These are phyloP conservation scores for Hyaloscypha hepaticicola DNA, from an alignment of 495 filamentous ascomycete species.

Conservation along the genomic window DNA sequence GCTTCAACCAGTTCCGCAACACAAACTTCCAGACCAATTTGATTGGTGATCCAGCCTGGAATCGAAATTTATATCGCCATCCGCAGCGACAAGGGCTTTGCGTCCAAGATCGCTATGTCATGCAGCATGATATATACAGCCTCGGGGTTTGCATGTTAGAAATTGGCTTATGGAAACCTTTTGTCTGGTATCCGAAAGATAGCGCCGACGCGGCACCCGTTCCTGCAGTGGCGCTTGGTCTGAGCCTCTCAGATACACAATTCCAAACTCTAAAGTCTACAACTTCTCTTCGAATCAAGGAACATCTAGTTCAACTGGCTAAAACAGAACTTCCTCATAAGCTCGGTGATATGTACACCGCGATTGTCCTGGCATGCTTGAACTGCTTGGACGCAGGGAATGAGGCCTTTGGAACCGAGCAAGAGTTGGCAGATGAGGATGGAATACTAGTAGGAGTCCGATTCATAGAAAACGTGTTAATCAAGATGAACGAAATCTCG, in stretches of 20 bases:
- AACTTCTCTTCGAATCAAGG: not conserved
- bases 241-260: too few species aligned
- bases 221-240: too few species aligned
- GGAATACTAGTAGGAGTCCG: not conserved
- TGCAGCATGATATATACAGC: conserved; percentile 37
- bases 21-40: not conserved
- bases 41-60: not conserved
- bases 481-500: not conserved
- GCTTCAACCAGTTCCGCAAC: not conserved
- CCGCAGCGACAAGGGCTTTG: conserved; percentile 30
- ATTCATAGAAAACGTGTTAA: not conserved
- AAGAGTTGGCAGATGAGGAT: not conserved
- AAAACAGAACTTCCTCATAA: not conserved
- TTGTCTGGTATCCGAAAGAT: too few species aligned
- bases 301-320: not conserved
- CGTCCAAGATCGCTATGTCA: not conserved
- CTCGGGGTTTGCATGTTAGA: conserved; percentile 34
- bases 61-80: conserved; percentile 34
- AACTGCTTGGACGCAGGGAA: not conserved
- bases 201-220: too few species aligned
- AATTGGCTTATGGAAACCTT: conserved; percentile 24
- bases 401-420: not conserved
- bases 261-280: too few species aligned
- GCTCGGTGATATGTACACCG: not conserved
- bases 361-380: not conserved